phyloP scores from a whole-genome alignment of 2,329 filamentous ascomycete genomes.

The Fusarium tricinctum region DNA sequence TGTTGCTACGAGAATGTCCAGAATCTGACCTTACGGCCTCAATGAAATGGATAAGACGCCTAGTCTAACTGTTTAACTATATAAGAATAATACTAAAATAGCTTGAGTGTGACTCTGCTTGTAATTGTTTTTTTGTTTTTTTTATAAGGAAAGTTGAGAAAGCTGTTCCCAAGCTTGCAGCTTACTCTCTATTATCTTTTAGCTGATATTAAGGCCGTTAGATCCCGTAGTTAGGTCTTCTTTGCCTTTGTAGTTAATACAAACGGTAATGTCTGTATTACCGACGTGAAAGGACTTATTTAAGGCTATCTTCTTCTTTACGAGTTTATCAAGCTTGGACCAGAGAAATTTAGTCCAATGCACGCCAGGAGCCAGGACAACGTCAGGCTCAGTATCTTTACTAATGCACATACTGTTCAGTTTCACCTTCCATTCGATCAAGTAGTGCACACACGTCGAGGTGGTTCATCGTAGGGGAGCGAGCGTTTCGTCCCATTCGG shows the following conservation, averaged over 20 bases:
- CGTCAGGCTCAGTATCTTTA: neutral
- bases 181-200: too few relatives aligned
- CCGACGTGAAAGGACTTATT: neutral
- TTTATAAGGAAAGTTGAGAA: slow-evolving; percentile 1
- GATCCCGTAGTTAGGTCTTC: neutral
- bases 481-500: neutral
- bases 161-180: neutral
- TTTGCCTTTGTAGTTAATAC: neutral
- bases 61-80: too few relatives aligned
- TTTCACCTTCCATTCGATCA: neutral
- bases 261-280: neutral
- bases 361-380: neutral
- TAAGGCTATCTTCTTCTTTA: neutral
- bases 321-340: neutral
- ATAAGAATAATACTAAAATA: too few relatives aligned
- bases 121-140: too few relatives aligned
- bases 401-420: slow-evolving; percentile 2
- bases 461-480: neutral
- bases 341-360: neutral
- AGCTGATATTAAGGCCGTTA: neutral
- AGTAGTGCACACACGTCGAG: neutral
- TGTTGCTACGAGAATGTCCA: too few relatives aligned
- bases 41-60: too few relatives aligned
- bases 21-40: too few relatives aligned
- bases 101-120: too few relatives aligned